Base-by-base conservation (phyloP, 495 filamentous ascomycete genomes). In the Penicillium chermesinum region DNA sequence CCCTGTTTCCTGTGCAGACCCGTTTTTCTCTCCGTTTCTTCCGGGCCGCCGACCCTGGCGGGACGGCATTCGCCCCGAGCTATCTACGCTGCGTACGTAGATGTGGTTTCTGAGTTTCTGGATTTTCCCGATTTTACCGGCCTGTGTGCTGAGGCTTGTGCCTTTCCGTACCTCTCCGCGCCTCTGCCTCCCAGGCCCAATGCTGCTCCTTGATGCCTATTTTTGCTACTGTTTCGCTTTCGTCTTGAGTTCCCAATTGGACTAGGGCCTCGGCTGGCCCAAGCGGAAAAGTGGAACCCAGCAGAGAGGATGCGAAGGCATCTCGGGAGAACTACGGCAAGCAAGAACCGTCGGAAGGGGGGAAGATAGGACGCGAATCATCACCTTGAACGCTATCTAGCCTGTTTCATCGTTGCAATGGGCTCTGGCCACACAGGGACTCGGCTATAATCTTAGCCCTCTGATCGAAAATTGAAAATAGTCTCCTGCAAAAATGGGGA, bases 251-350 rank as follows among this genome's bases (percentile, higher is more conserved):
- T 53, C 7, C 33, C 46, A 55, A 49, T 45, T 4, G 17, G 40
- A 61, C 58, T 63, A 63, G 58, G 54, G 60, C 54, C 56, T 58
- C 60, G 58, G 60, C 46, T 58, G 41, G 42, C 35, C 40, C 46
- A 63, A 61, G 57, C 57, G 57, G 57, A 50, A 9, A 16, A 38
- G 32, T 37, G 17, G 33, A 46, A 49, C 32, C 36, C 17, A 43
- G 39, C 21, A 20, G 34, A 47, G 13, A 17, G 33, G 17, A 12
- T 15, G 30, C 25, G 25, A 30, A 36, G 47, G 38, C 44, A 48
- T 52, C 20, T 57, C 59, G 57, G 59, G 42, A 55, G 49, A 63
- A 63, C 57, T 57, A 39, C 56, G 59, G 56, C 18, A 17, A 48
- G 50, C 46, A 21, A 38, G 27, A 34, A 43, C 35, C 30, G n/a